Conservation (phyloP, 2,329 filamentous ascomycete genomes). For the Trichoderma pleuroti region DNA sequence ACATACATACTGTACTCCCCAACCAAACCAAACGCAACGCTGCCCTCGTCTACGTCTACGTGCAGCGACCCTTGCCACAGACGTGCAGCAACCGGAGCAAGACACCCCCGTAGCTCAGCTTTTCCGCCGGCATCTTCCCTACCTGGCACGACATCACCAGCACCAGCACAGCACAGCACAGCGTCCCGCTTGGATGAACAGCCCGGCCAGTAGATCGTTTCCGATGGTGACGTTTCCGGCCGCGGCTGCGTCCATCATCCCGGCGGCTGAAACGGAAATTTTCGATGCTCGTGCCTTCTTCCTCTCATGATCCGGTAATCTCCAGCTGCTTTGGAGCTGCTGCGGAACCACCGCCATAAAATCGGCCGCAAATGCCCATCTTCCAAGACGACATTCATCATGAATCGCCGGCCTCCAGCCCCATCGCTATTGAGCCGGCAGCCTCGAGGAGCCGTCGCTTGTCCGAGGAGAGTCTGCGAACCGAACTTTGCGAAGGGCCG, state of each 20-base stretch:
- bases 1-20: too few relatives aligned
- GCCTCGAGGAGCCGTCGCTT: conserved; percentile 30
- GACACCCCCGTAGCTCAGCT: background rate
- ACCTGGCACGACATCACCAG: background rate
- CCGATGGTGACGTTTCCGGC: conserved; percentile 17
- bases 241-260: conserved; percentile 8
- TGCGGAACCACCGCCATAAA: conserved; percentile 18
- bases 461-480: conserved; percentile 59
- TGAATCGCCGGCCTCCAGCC: conserved; percentile 25
- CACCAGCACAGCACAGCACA: too few relatives aligned
- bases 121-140: background rate
- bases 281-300: background rate
- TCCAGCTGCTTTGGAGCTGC: conserved; percentile 17
- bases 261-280: background rate
- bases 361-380: conserved; percentile 51
- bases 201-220: background rate
- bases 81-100: conserved; percentile 1
- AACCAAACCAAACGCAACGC: background rate
- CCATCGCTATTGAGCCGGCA: conserved; percentile 20
- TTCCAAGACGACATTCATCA: conserved; percentile 51
- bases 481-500: conserved; percentile 59
- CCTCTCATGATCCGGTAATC: conserved; percentile 2
- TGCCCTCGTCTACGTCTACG: background rate
- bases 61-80: conserved; percentile 1
- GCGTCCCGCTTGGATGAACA: conserved; percentile 15